These are phyloP conservation scores for Auricularia sp. DNA, from an alignment of 768 basidiomycete species.

Conservation along the genomic window DNA sequence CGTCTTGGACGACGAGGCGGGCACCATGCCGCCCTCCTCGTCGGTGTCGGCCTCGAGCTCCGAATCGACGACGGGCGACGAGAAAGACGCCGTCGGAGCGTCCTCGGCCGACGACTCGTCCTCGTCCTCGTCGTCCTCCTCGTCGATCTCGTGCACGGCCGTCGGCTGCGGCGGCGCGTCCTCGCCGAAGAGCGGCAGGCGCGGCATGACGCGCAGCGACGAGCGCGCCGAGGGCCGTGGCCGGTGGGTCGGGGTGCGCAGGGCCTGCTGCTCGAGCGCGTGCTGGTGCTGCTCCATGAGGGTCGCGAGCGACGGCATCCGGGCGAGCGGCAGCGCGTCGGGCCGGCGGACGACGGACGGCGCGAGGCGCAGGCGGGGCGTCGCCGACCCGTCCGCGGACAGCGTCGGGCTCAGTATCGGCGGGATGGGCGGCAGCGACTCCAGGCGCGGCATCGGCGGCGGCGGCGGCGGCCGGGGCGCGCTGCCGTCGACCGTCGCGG, in stretches of 20 bases:
- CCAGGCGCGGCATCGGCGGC: not conserved
- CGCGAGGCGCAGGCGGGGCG: not conserved
- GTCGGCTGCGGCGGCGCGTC: constrained; percentile 15
- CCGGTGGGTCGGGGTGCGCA: not conserved
- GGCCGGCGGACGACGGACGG: not conserved
- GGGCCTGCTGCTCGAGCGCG: not conserved
- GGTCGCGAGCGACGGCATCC: not conserved
- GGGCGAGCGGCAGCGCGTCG: not conserved
- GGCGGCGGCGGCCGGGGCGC: too few species aligned
- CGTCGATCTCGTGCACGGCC: constrained; percentile 21
- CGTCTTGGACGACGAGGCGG: too few species aligned
- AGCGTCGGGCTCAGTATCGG: not conserved
- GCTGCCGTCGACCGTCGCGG: too few species aligned
- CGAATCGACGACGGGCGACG: not conserved
- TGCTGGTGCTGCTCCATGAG: not conserved
- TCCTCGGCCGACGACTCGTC: constrained; percentile 19
- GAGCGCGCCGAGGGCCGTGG: not conserved
- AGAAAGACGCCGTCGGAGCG: not conserved
- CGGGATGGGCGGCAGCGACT: not conserved
- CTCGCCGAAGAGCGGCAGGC: constrained; percentile 31
- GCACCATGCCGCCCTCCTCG: not conserved
- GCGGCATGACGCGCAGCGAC: constrained; percentile 33
- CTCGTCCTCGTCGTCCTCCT: constrained; percentile 21
- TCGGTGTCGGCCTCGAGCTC: not conserved
- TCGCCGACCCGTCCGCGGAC: not conserved